Conservation (phyloP, 345 rosid species). For the Salix purpurea region DNA sequence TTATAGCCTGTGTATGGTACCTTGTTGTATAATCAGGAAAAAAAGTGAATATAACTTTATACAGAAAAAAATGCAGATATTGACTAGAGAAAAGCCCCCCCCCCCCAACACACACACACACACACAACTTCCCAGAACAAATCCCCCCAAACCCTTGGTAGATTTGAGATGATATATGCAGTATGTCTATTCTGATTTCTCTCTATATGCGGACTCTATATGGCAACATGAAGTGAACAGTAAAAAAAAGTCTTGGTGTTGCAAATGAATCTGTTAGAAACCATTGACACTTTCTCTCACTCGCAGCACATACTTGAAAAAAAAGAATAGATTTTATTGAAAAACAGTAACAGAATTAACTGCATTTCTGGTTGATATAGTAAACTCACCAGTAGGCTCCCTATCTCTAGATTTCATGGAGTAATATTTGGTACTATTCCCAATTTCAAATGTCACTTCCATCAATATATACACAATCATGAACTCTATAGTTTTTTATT, state of each 20-base stretch:
- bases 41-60: not conserved
- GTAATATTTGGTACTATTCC: not conserved
- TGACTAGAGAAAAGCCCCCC: too few relatives aligned
- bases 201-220: not conserved
- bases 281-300: not conserved
- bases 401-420: too few relatives aligned
- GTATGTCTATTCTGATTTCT: not conserved
- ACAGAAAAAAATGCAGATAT: not conserved
- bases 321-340: too few relatives aligned
- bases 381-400: too few relatives aligned
- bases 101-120: too few relatives aligned
- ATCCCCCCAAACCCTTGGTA: too few relatives aligned
- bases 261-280: not conserved
- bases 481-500: not conserved
- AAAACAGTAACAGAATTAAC: too few relatives aligned
- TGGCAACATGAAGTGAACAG: not conserved
- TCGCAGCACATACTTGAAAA: not conserved
- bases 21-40: not conserved
- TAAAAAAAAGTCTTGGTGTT: not conserved
- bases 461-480: not conserved
- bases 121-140: too few relatives aligned
- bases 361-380: too few relatives aligned
- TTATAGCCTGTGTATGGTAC: not conserved
- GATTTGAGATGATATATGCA: too few relatives aligned
- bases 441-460: not conserved